Evolutionary conservation across 2,329 filamentous ascomycete species (phyloP).

Genomic region (Fusarium sacchari): DNA sequence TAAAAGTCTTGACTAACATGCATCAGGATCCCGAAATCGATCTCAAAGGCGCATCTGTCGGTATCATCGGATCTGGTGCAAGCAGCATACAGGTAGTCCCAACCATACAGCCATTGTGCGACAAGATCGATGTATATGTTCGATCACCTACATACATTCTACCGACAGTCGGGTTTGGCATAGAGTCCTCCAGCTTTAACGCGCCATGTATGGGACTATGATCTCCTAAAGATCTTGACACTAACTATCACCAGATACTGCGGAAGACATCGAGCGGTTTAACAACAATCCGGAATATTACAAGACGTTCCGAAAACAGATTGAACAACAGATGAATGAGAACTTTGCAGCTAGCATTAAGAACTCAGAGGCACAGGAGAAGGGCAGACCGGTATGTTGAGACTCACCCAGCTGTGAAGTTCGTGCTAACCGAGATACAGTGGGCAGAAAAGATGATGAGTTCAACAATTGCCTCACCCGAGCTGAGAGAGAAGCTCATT

Average conservation of each 20-base stretch:
- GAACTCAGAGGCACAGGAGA: background rate
- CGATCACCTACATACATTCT: background rate
- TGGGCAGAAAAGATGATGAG: background rate
- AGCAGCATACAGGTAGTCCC: background rate
- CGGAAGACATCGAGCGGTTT: background rate
- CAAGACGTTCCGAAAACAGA: background rate
- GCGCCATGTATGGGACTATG: background rate
- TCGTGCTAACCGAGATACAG: background rate
- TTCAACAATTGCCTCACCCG: background rate
- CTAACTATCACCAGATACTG: background rate
- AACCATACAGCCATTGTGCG: background rate
- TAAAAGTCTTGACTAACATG: background rate
- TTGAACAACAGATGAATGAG: background rate
- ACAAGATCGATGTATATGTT: background rate
- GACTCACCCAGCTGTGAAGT: fast-evolving
- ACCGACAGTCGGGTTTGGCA: background rate
- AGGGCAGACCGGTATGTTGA: background rate
- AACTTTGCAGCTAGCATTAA: background rate
- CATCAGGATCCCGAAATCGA: background rate
- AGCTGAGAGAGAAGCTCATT: background rate
- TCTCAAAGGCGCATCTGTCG: background rate
- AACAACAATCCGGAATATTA: background rate
- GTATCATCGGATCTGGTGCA: background rate
- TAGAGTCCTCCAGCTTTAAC: background rate
- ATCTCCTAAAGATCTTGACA: fast-evolving